Percentiles rank a stretch among this genome's conserved stretches.
Conservation (phyloP, 2,329 filamentous ascomycete species). For the Colletotrichum theobromicola region DNA sequence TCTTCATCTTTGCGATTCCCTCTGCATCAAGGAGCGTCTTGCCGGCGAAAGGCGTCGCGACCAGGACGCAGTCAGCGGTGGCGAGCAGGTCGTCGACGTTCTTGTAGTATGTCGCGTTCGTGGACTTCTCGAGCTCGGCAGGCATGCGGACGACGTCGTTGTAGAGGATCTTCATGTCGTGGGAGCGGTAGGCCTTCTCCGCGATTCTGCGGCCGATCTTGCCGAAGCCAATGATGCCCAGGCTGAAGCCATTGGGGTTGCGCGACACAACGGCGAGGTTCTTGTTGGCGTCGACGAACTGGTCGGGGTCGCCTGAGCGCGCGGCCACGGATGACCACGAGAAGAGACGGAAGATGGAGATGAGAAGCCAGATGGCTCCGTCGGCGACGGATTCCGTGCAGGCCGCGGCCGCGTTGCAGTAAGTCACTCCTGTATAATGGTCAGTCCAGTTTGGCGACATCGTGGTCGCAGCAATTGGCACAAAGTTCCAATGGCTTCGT, state of each 20-base stretch:
- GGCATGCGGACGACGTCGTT: slow-evolving; percentile 53
- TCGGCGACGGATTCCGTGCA: slow-evolving; percentile 21
- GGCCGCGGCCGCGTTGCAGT: slow-evolving; percentile 17
- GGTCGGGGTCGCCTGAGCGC: slow-evolving; percentile 18
- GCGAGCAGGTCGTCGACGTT: slow-evolving; percentile 18
- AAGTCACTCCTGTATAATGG: background rate
- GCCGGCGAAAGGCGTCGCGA: slow-evolving; percentile 71
- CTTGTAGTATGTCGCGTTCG: slow-evolving; percentile 42
- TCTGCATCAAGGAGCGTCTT: slow-evolving; percentile 67
- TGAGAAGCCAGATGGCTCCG: slow-evolving; percentile 19
- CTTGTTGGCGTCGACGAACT: slow-evolving; percentile 19
- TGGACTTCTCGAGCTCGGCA: slow-evolving; percentile 38
- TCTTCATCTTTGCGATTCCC: slow-evolving; percentile 74
- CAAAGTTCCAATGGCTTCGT: background rate
- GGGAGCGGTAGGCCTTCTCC: slow-evolving; percentile 51
- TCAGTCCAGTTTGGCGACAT: background rate
- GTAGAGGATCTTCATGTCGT: slow-evolving; percentile 64
- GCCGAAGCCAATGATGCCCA: slow-evolving; percentile 64
- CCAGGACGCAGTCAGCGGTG: slow-evolving; percentile 63
- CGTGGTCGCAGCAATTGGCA: background rate
- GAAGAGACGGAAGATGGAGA: slow-evolving; percentile 19
- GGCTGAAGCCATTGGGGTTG: slow-evolving; percentile 29
- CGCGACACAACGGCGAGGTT: slow-evolving; percentile 13
- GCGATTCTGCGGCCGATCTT: slow-evolving; percentile 58
- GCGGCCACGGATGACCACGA: slow-evolving; percentile 15